A percentile compares a stretch with the other conserved stretches of the same genome.
These are phyloP conservation scores for Stagonosporopsis cucurbitacearum DNA, from an alignment of 2,329 filamentous ascomycete species.

Conservation along the genomic window DNA sequence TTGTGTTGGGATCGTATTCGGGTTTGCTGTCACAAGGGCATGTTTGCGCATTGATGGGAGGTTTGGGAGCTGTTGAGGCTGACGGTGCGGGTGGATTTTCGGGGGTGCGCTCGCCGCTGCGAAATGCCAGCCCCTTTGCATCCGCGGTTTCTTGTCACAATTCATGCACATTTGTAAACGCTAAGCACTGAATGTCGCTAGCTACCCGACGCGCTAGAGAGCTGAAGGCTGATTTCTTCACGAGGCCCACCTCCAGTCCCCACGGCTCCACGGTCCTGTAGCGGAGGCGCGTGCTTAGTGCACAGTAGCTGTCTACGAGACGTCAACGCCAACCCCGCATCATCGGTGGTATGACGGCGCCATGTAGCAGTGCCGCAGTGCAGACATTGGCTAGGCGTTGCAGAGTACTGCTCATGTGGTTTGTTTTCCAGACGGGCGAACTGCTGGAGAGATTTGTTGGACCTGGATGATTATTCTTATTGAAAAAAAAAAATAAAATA, in stretches of 20 bases:
- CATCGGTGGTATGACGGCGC: constrained; percentile 22
- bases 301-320: no score
- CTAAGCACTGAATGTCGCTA: constrained; percentile 7
- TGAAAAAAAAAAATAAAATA: no score
- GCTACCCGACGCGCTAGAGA: constrained; percentile 13
- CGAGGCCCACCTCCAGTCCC: constrained; percentile 16
- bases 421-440: constrained; percentile 1
- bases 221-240: constrained; percentile 13
- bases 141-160: constrained; percentile 9
- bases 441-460: background rate
- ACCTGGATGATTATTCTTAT: no score
- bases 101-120: constrained; percentile 6
- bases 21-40: background rate
- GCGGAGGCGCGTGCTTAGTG: no score
- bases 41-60: constrained; percentile 9
- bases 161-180: constrained; percentile 17
- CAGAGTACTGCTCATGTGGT: constrained; percentile 10
- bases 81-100: constrained; percentile 16
- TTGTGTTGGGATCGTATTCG: constrained; percentile 16
- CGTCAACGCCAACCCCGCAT: constrained; percentile 28
- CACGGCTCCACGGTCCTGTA: constrained; percentile 12
- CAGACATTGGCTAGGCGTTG: constrained; percentile 9
- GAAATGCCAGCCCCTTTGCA: background rate
- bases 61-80: constrained; percentile 14
- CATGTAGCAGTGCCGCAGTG: constrained; percentile 10